Base-by-base conservation (phyloP, 768 basidiomycete species). In the Plicaturopsis crispa region DNA sequence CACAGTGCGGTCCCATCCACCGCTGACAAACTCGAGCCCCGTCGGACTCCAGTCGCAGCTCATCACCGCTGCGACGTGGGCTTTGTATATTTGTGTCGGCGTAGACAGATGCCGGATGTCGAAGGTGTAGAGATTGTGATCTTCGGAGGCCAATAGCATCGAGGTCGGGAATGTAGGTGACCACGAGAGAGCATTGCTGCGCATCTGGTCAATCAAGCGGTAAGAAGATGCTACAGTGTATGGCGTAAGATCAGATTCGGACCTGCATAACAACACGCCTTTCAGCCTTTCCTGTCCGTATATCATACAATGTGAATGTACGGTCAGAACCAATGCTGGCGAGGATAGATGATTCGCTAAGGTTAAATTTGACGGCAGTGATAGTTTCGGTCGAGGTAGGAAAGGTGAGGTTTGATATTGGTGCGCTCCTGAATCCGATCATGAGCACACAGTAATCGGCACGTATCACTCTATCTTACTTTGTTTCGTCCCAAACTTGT, bases 71-170 rank as follows among this genome's bases (percentile, higher is more conserved):
- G 87, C 89, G 14, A 97, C 94, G 56, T 99, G 96, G 0, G 80
- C 92, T 61, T 98, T 98, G 73, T 94, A 98, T 19, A 98, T 86
- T 44, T 94, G 87, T 2, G 79, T 87, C 4, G 96, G 90, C 2
- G 74, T 68, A 10, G 73, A 63, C 17, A 99, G 71, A 39, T 85
- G 76, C 31, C 96, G 77, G 35, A 98, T 84, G 53, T 99, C 96
- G 58, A 96, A 99, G 0, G 96, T 97, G 60, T 98, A 98, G 18
- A 98, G 71, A 52, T 97, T 96, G 65, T 98, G 93, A 53, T 98
- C 94, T 67, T 98, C 96, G 0, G 93, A 97, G n/a, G 89, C 96
- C 5, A 98, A 75, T 6, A 99, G 75, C 26, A 97, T 64, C 3
- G 82, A 69, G 0, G 93, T 97, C 3, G 96, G 96, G 54, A 92